Percentiles rank a stretch among this genome's conserved stretches.
Evolutionary conservation across 2,329 filamentous ascomycete species (phyloP).

Genomic region (Podosphaera fusca): DNA sequence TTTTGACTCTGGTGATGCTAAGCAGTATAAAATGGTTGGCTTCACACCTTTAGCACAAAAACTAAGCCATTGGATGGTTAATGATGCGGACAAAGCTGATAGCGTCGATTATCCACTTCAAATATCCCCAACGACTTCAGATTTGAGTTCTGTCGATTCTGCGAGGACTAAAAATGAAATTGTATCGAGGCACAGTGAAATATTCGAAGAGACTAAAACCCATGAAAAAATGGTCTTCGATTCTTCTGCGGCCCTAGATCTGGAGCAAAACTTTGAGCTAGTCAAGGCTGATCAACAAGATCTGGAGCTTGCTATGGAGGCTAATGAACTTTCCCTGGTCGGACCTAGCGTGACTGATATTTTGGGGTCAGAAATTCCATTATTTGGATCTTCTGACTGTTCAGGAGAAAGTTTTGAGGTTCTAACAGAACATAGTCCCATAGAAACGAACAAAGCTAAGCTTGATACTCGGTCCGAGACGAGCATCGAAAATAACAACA

Average conservation of each 20-base stretch:
- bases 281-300: conserved; percentile 30
- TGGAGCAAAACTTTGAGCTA: conserved; percentile 21
- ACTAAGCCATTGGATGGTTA: conserved; percentile 37
- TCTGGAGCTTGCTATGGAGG: conserved; percentile 31
- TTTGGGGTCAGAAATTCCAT: conserved; percentile 1
- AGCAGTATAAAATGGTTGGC: conserved; percentile 20
- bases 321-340: conserved; percentile 34
- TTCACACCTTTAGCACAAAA: conserved; percentile 42
- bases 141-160: background rate
- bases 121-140: background rate
- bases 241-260: background rate
- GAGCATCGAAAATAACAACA: conserved; percentile 37
- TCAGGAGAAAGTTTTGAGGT: background rate
- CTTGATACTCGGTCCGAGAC: conserved; percentile 33
- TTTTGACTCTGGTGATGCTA: conserved; percentile 1
- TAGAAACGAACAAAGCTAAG: conserved; percentile 1
- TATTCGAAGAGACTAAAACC: conserved; percentile 27
- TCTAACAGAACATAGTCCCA: background rate
- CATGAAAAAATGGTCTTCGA: background rate
- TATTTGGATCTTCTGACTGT: background rate
- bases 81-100: conserved; percentile 27
- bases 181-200: conserved; percentile 18
- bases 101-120: background rate
- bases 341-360: conserved; percentile 17
- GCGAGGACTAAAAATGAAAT: background rate